These are phyloP conservation scores for Monascus purpureus DNA, from an alignment of 495 filamentous ascomycete species.

Conservation along the genomic window DNA sequence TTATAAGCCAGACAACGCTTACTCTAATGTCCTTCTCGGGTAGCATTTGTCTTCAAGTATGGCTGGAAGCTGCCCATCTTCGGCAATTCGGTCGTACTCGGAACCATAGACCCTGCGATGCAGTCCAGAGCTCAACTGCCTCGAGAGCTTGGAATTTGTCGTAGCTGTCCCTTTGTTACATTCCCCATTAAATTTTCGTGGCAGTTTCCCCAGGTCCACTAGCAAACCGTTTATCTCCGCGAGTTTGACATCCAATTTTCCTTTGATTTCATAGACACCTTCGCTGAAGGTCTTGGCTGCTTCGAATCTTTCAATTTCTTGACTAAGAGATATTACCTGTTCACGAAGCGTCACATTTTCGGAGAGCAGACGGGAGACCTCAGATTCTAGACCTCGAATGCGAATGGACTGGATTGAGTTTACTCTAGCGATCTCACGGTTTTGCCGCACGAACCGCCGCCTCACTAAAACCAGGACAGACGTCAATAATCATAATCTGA, in stretches of 20 bases:
- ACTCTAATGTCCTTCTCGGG: constrained; percentile 64
- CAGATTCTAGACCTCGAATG: constrained; percentile 75
- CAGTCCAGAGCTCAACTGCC: constrained; percentile 6
- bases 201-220: constrained; percentile 40
- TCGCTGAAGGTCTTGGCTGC: constrained; percentile 24
- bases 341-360: constrained; percentile 81
- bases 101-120: constrained; percentile 5
- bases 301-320: constrained; percentile 44
- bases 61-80: constrained; percentile 58
- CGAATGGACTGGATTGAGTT: constrained; percentile 86
- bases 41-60: constrained; percentile 75
- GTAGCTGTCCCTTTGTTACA: constrained; percentile 5
- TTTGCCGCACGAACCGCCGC: constrained; percentile 77
- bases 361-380: constrained; percentile 64
- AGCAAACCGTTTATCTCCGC: constrained; percentile 52
- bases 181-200: constrained; percentile 18
- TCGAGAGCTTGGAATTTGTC: constrained; percentile 7
- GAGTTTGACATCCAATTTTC: constrained; percentile 55
- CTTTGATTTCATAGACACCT: constrained; percentile 52
- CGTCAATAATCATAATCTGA: constrained; percentile 4
- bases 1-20: constrained; percentile 10
- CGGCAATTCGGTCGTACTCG: constrained; percentile 9
- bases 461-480: constrained; percentile 45
- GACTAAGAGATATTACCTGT: constrained; percentile 59
- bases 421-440: constrained; percentile 78